Percentiles rank a stretch among this genome's conserved stretches.
These are phyloP conservation scores for Neofusicoccum laricinum DNA, from an alignment of 2,329 filamentous ascomycete species.

Conservation along the genomic window DNA sequence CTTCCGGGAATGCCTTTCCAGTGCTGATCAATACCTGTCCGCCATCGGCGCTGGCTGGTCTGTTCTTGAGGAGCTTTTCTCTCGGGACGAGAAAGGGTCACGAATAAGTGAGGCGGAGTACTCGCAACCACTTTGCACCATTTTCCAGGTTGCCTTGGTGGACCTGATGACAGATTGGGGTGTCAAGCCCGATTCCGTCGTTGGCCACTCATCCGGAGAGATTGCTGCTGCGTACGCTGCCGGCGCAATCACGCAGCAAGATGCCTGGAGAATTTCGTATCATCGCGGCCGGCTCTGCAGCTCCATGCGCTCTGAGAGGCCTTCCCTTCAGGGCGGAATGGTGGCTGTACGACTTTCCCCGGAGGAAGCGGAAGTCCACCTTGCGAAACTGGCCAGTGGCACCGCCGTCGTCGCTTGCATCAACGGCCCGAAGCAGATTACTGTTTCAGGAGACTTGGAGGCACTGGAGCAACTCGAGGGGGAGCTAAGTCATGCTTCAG, in stretches of 20 bases:
- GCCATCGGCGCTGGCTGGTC: constrained; percentile 19
- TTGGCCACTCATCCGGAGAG: constrained; percentile 19
- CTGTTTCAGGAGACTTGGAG: background rate
- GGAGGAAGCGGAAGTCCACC: background rate
- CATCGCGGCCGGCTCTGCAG: background rate
- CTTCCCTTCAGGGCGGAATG: constrained; percentile 22
- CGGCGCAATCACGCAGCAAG: constrained; percentile 4
- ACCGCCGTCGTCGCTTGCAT: constrained; percentile 18
- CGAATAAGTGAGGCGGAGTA: constrained; percentile 18
- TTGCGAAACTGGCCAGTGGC: constrained; percentile 18
- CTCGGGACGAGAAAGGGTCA: constrained; percentile 20
- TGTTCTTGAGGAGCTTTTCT: constrained; percentile 21
- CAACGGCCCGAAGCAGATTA: constrained; percentile 17
- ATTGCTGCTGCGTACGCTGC: constrained; percentile 19
- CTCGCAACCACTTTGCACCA: constrained; percentile 15
- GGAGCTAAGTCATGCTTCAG: background rate
- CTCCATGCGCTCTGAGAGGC: too few species aligned
- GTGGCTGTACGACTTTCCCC: constrained; percentile 23
- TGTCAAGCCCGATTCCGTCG: background rate
- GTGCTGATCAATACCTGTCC: constrained; percentile 11
- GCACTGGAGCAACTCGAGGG: background rate
- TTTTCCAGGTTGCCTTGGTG: constrained; percentile 16
- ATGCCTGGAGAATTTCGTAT: constrained; percentile 18
- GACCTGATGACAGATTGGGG: constrained; percentile 12
- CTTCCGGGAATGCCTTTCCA: constrained; percentile 20